Conservation (phyloP, 345 rosid species). For the Euphorbia lathyris region DNA sequence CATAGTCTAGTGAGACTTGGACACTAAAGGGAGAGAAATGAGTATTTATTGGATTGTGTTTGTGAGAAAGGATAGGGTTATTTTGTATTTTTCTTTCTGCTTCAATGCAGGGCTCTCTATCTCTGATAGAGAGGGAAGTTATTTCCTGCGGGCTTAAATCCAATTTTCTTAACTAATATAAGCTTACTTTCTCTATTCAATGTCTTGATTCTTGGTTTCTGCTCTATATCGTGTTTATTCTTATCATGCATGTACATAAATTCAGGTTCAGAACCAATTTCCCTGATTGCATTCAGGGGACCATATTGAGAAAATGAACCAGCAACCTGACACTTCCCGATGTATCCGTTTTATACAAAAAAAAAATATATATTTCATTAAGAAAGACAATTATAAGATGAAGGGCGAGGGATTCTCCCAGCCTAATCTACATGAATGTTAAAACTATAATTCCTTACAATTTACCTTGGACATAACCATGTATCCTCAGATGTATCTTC, state of each 20-base stretch:
- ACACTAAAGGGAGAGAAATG: too few relatives aligned
- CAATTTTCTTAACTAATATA: too few relatives aligned
- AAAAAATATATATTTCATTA: neutral
- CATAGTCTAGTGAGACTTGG: too few relatives aligned
- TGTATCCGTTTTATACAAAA: neutral
- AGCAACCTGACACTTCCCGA: constrained; percentile 21
- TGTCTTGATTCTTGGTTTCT: too few relatives aligned
- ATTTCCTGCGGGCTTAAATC: too few relatives aligned
- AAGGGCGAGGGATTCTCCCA: neutral
- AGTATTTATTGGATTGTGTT: too few relatives aligned
- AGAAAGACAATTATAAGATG: neutral
- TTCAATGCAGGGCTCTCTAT: too few relatives aligned
- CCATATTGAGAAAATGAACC: constrained; percentile 18
- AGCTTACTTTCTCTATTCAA: too few relatives aligned
- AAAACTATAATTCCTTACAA: constrained; percentile 20
- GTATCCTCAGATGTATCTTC: constrained; percentile 77
- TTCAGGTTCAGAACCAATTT: neutral
- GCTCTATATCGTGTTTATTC: too few relatives aligned
- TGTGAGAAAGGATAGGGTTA: too few relatives aligned
- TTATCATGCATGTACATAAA: constrained; percentile 5
- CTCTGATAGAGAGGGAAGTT: too few relatives aligned
- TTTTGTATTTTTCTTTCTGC: too few relatives aligned
- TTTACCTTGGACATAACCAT: constrained; percentile 96
- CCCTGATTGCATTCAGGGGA: neutral
- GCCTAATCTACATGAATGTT: neutral